Percentiles rank a stretch among this genome's conserved stretches.
These are phyloP conservation scores for Withania somnifera DNA, from an alignment of 305 asterid genomes.

Conservation along the genomic window DNA sequence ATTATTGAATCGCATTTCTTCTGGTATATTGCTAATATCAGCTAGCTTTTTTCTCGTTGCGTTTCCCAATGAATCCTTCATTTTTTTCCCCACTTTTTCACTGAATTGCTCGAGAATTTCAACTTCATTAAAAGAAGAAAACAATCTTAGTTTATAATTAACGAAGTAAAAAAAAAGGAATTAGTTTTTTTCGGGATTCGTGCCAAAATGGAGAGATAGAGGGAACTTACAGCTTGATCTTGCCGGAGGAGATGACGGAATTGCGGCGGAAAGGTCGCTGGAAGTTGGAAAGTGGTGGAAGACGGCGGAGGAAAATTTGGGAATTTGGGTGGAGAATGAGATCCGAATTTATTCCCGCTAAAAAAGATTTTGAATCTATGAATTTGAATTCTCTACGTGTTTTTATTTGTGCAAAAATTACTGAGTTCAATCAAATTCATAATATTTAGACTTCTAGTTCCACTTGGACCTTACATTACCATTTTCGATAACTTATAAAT, in stretches of 20 bases:
- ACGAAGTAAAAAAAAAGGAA: too few relatives aligned
- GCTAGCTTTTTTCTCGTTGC: slow-evolving; percentile 39
- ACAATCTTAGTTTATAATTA: background rate
- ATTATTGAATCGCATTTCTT: slow-evolving; percentile 10
- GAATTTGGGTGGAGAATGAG: background rate
- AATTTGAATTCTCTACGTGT: background rate
- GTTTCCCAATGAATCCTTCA: slow-evolving; percentile 16
- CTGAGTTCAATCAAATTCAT: too few relatives aligned
- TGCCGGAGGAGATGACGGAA: background rate
- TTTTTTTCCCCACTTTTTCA: background rate
- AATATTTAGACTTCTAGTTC: too few relatives aligned
- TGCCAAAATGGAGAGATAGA: background rate
- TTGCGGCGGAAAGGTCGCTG: background rate
- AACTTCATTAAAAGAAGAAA: background rate
- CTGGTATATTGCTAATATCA: slow-evolving; percentile 57
- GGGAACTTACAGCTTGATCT: background rate
- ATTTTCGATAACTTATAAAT: too few relatives aligned
- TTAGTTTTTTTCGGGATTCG: background rate
- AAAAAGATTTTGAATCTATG: background rate
- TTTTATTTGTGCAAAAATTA: too few relatives aligned
- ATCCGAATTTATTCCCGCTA: background rate
- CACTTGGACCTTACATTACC: too few relatives aligned
- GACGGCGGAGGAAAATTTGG: background rate
- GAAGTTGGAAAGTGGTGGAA: background rate
- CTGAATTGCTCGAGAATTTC: background rate